A percentile compares a stretch with the other conserved stretches of the same genome.
These are phyloP conservation scores for Hamamelis virginiana DNA, from an alignment of 164 flowering plant genomes.

Conservation along the genomic window DNA sequence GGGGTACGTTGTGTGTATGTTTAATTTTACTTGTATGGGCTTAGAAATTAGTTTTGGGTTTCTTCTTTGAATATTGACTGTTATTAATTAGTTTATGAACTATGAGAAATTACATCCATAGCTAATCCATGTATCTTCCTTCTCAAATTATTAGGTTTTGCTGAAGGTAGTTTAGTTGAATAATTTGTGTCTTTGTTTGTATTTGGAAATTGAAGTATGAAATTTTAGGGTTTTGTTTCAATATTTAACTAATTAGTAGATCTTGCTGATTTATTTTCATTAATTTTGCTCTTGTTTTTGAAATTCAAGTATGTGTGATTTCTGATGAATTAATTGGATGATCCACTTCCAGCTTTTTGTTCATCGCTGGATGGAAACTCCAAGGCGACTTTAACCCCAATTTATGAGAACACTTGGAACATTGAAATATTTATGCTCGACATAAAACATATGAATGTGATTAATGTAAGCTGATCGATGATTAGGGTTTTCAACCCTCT, in stretches of 20 bases:
- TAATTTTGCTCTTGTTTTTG: neutral
- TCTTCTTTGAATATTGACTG: neutral
- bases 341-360: neutral
- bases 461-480: neutral
- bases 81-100: neutral
- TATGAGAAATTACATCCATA: neutral
- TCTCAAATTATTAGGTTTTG: neutral
- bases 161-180: neutral
- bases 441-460: neutral
- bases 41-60: neutral
- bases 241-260: too few species aligned
- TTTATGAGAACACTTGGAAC: neutral
- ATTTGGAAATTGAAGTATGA: neutral
- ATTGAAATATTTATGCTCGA: neutral
- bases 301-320: neutral
- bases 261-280: neutral
- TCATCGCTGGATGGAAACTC: neutral
- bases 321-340: conserved; percentile 4
- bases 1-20: conserved; percentile 4
- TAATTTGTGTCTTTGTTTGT: neutral
- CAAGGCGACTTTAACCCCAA: neutral
- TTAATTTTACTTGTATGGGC: neutral
- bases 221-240: neutral
- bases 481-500: neutral
- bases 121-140: neutral